Conservation (phyloP, 2,329 filamentous ascomycete species). For the Verticillium zaregamsianum region DNA sequence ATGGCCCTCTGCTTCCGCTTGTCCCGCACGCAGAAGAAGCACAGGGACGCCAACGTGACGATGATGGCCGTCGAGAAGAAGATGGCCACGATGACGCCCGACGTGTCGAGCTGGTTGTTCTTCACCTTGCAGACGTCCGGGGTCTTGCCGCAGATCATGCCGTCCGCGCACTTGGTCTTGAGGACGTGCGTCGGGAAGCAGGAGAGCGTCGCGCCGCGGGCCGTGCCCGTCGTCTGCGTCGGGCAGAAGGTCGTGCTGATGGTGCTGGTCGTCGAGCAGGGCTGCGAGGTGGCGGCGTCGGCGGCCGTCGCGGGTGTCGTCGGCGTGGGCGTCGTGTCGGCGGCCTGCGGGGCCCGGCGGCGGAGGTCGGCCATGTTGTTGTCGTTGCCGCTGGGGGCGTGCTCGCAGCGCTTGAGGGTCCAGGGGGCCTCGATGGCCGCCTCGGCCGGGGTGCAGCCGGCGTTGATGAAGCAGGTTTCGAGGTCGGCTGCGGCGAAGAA, state of each 20-base stretch:
- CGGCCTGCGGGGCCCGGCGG: constrained; percentile 13
- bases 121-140: constrained; percentile 38
- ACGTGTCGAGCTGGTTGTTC: constrained; percentile 32
- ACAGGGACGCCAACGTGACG: constrained; percentile 33
- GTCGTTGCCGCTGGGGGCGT: constrained; percentile 10
- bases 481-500: constrained; percentile 27
- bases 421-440: constrained; percentile 23
- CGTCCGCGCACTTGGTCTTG: constrained; percentile 35
- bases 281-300: neutral
- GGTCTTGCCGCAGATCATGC: constrained; percentile 26
- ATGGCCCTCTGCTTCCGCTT: constrained; percentile 37
- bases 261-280: constrained; percentile 26
- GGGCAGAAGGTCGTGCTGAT: constrained; percentile 33
- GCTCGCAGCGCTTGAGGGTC: constrained; percentile 26
- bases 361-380: constrained; percentile 11
- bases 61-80: constrained; percentile 38
- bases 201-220: constrained; percentile 36
- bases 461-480: constrained; percentile 28
- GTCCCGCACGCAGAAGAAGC: constrained; percentile 50
- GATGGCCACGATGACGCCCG: constrained; percentile 43
- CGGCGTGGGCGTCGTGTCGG: neutral
- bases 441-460: constrained; percentile 28
- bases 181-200: neutral
- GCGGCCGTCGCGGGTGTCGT: neutral
- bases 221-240: constrained; percentile 26